Evolutionary conservation across 768 basidiomycete species (phyloP), one percentile per base, ranked within the genome.

Genomic region (Roridomyces roridus): DNA sequence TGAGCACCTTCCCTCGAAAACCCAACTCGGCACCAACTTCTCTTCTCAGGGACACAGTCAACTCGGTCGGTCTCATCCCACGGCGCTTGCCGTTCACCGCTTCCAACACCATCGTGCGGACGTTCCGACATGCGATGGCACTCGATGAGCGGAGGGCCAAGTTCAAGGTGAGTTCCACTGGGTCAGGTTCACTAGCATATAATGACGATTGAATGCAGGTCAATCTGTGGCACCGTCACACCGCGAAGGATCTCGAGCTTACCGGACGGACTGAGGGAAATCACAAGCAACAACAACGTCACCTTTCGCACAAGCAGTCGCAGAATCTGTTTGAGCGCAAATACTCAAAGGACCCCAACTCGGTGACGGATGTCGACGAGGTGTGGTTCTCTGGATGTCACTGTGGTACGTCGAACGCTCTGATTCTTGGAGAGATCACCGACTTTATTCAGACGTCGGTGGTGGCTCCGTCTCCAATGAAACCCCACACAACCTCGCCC

Each of bases 81-180:
- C 70, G 70, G 4, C 67, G 72, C 8, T 76, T 83, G 5, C 82
- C 81, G 0, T 83, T 80, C 57, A 77, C 78, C 8, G 70, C 72
- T 6, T 73, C 72, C 7, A 80, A 82, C 42, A 69, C 72, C 5
- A 75, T 76, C 54, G 77, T 80, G 47, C 68, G 72, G 6, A 70
- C 74, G 24, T 80, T 84, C 62, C 75, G 85, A 3, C 85, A 86
- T 23, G 83, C 83, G 0, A 60, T 85, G 6, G 67, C 83, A 15
- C 74, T 86, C 15, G 82, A 84, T 47, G 84, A 84, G 51, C 76
- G 72, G 11, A 76, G 83, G 1, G 77, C 79, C 31, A 79, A 77
- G 60, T 84, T 83, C 62, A 77, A 79, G 49, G 74, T 78, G n/a
- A n/a, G n/a, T n/a, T n/a, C n/a, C n/a, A n/a, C n/a, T n/a, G n/a